A percentile compares a stretch with the other conserved stretches of the same genome.
Conservation (phyloP, 805 yeast species). For the Candida bentonensis region DNA sequence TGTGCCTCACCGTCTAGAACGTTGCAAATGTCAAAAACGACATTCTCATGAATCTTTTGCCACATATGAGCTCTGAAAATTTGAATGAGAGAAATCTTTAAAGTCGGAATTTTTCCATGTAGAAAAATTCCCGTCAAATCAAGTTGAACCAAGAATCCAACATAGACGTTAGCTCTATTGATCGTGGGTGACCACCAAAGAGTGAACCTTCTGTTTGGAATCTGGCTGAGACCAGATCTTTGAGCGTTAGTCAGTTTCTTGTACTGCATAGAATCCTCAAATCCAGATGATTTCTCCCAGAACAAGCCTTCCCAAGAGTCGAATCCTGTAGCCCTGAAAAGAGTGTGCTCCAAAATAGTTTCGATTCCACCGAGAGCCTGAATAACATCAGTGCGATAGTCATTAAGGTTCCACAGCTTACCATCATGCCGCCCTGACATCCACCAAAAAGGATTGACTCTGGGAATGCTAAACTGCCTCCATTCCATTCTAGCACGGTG, state of each 20-base stretch:
- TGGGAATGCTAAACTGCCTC: slow-evolving; percentile 53
- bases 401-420: slow-evolving; percentile 81
- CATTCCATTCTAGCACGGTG: slow-evolving; percentile 73
- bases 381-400: slow-evolving; percentile 89
- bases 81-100: slow-evolving; percentile 89
- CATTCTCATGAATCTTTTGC: slow-evolving; percentile 96
- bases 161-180: slow-evolving; percentile 94
- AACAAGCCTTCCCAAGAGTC: slow-evolving; percentile 97
- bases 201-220: slow-evolving; percentile 93
- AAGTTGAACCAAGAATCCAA: slow-evolving; percentile 90
- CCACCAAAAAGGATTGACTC: slow-evolving; percentile 95
- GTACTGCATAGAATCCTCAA: slow-evolving; percentile 89
- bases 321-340: slow-evolving; percentile 94
- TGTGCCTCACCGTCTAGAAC: slow-evolving; percentile 81
- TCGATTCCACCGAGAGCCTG: slow-evolving; percentile 97
- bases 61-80: slow-evolving; percentile 95
- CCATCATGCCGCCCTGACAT: slow-evolving; percentile 89
- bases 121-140: slow-evolving; percentile 93
- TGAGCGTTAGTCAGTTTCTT: slow-evolving; percentile 95
- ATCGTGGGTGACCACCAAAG: slow-evolving; percentile 99
- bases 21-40: slow-evolving; percentile 87
- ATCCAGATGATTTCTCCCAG: slow-evolving; percentile 97
- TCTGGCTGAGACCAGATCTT: slow-evolving; percentile 90
- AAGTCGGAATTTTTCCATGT: slow-evolving; percentile 95
- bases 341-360: slow-evolving; percentile 85